Conservation (phyloP, 345 rosid species). For the Mallotus nudiflorus region DNA sequence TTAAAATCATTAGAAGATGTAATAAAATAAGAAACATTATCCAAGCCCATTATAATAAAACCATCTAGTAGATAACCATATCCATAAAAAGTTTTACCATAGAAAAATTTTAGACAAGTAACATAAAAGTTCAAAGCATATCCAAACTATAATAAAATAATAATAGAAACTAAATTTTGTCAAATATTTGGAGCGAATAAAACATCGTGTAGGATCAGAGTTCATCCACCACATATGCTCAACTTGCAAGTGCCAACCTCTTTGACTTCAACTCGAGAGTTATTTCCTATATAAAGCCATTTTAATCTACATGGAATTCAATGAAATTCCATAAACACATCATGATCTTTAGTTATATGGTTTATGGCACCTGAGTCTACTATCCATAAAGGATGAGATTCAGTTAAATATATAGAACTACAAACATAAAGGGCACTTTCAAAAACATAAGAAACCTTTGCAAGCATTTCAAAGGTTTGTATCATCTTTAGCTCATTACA, state of each 20-base stretch:
- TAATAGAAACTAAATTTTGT: no score
- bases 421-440: no score
- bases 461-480: neutral
- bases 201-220: neutral
- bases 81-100: neutral
- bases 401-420: neutral
- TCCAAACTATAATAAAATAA: neutral
- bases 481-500: no score
- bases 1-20: neutral
- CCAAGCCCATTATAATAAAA: neutral
- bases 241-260: neutral
- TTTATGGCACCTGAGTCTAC: neutral
- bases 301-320: neutral
- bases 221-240: neutral
- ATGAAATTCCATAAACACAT: neutral
- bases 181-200: neutral
- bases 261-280: neutral
- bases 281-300: neutral
- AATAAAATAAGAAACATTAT: neutral
- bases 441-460: no score
- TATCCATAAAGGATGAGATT: neutral
- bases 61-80: neutral
- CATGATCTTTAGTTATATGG: neutral
- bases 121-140: neutral
- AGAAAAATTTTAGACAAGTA: neutral